Base-by-base conservation (phyloP, 305 asterid genomes). In the Solanum aculeatissimum region DNA sequence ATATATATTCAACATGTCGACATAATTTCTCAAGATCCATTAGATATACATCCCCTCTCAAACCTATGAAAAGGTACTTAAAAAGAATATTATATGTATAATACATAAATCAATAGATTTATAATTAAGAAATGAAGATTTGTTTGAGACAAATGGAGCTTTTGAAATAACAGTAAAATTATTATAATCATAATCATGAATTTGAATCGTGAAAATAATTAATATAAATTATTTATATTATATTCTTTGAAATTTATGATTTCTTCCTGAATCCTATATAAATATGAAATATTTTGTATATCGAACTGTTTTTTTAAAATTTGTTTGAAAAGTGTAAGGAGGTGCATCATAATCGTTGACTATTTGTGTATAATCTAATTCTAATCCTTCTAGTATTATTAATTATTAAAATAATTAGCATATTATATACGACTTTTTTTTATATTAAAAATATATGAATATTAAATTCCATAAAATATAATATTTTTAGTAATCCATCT, bases 241-340 rank as follows among this genome's bases (percentile, higher is more conserved):
- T 16, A 4, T 6, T 0, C 3, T 4, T 57, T 57, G 1, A 9
- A 2, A 9, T 57, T 0, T 0, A 3, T 2, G 1, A 57, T 0
- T n/a, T 1, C 1, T 57, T 0, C 2, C 6, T n/a, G 0, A 57
- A 57, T 9, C 1, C 2, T 57, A 9, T 2, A 0, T 57, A 3
- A 57, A 57, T 0, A 57, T 1, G 0, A 57, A n/a, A 57, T n/a
- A n/a, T 57, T 57, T 57, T 9, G 3, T 57, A 0, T 0, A 57
- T 57, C 3, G 0, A 57, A n/a, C 29, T 2, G 0, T n/a, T 2
- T 0, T 57, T n/a, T 57, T 2, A n/a, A 57, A 3, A 9, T 57
- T 71, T 8, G 1, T 12, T 71, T 71, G 35, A 14, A 71, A 69
- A 69, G n/a, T 71, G 55, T 21, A 49, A 49, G 62, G 14, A 16